Evolutionary conservation across 768 basidiomycete species (phyloP).

Genomic region (Calocybe cyanea): DNA sequence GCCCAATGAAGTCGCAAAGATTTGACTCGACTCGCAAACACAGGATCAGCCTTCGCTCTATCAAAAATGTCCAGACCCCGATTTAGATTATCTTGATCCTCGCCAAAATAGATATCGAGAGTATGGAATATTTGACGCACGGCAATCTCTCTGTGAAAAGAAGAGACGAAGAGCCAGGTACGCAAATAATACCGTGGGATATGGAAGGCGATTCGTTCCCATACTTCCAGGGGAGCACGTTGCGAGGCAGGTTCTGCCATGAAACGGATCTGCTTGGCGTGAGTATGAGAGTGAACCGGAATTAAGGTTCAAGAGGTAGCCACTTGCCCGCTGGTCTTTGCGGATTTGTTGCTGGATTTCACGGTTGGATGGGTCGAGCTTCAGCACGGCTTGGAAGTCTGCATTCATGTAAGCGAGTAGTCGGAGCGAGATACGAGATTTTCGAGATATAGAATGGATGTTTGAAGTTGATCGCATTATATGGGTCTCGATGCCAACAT

Average conservation of each 20-base stretch:
- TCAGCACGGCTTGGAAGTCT: constrained; percentile 61
- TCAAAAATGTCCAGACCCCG: constrained; percentile 66
- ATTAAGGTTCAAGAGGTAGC: not conserved
- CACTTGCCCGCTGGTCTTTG: constrained; percentile 40
- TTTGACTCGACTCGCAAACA: constrained; percentile 58
- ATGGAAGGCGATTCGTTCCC: constrained; percentile 60
- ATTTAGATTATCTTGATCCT: constrained; percentile 57
- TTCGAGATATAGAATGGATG: no score
- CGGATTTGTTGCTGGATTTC: constrained; percentile 49
- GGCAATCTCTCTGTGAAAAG: constrained; percentile 63
- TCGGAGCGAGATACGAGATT: no score
- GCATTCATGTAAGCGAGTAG: no score
- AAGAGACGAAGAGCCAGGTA: constrained; percentile 64
- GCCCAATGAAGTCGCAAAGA: constrained; percentile 64
- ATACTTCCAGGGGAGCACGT: constrained; percentile 61
- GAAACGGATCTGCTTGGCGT: constrained; percentile 43
- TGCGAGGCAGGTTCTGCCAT: constrained; percentile 54
- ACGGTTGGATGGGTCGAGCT: constrained; percentile 56
- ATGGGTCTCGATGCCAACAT: no score
- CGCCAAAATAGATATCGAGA: constrained; percentile 58
- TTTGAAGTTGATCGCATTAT: no score
- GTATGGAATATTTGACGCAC: constrained; percentile 64
- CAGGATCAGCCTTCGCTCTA: constrained; percentile 56
- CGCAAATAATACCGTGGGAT: constrained; percentile 65
- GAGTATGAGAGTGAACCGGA: constrained; percentile 4